Percentiles rank a stretch among this genome's conserved stretches.
Conservation (phyloP, 2,329 filamentous ascomycete species). For the Beauveria sp. region DNA sequence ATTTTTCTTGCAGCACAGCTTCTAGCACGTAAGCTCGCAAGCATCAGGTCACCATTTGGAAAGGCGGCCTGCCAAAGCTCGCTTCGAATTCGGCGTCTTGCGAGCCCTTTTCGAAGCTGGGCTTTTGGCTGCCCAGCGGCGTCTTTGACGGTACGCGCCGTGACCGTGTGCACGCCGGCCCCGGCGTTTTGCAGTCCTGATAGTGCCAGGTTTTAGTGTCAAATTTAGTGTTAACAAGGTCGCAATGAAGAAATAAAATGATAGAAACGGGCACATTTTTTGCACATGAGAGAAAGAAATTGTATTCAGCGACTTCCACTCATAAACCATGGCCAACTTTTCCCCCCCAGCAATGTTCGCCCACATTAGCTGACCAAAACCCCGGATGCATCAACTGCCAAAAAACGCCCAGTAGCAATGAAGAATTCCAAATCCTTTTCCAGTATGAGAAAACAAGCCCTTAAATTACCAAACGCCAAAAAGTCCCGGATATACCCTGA, state of each 20-base stretch:
- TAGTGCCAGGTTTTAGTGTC: neutral
- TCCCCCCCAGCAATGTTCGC: conserved; percentile 1
- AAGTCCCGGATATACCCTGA: neutral
- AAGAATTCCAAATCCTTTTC: neutral
- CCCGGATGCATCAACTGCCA: neutral
- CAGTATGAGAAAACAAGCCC: neutral
- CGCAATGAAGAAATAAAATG: neutral
- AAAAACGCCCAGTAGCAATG: neutral
- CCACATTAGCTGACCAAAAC: conserved; percentile 1
- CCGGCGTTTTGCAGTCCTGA: too few relatives aligned
- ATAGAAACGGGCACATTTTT: neutral
- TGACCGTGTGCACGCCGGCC: too few relatives aligned
- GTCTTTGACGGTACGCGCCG: too few relatives aligned
- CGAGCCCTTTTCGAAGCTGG: too few relatives aligned
- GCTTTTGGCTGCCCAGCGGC: too few relatives aligned
- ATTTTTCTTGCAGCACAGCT: neutral
- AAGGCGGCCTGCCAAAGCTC: too few relatives aligned
- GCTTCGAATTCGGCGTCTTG: too few relatives aligned
- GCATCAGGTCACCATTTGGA: too few relatives aligned
- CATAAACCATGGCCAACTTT: conserved; percentile 4
- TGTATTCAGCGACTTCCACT: neutral
- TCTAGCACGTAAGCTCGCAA: too few relatives aligned
- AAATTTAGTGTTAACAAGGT: neutral
- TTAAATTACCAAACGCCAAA: neutral
- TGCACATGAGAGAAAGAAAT: neutral